phyloP scores from a whole-genome alignment of 768 basidiomycete genomes.

The Suillus ampliporus region DNA sequence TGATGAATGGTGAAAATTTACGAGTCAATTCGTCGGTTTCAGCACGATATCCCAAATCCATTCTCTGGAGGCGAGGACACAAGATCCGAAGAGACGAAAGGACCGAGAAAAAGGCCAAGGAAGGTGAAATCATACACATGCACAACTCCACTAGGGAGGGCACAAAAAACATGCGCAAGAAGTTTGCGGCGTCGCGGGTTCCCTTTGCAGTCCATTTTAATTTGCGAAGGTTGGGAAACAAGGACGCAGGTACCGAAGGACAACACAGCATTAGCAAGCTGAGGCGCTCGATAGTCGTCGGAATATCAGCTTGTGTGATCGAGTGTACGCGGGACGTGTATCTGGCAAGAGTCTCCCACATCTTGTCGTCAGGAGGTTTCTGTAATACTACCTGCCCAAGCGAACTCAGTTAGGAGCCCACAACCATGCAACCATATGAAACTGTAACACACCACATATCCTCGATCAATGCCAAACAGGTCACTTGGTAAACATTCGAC shows the following conservation, averaged over 20 bases:
- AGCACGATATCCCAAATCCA: neutral
- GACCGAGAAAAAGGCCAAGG: neutral
- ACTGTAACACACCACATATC: neutral
- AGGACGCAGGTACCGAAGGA: conserved; percentile 17
- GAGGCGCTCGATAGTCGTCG: neutral
- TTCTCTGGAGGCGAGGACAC: neutral
- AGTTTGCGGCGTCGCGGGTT: conserved; percentile 24
- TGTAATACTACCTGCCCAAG: neutral
- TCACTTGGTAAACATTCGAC: conserved; percentile 7
- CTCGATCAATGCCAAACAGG: neutral
- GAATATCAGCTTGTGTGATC: neutral
- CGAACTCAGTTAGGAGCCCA: neutral
- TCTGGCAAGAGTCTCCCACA: neutral
- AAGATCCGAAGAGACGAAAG: neutral
- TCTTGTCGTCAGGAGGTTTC: neutral
- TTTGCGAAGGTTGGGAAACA: conserved; percentile 29
- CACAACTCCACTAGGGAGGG: conserved; percentile 14
- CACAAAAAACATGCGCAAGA: conserved; percentile 29
- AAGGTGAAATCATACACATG: neutral
- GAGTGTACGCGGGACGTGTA: neutral
- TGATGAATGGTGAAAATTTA: neutral
- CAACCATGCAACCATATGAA: neutral
- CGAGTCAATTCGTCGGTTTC: neutral
- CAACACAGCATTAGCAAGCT: conserved; percentile 17
- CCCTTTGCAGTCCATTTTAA: conserved; percentile 27